phyloP scores from a whole-genome alignment of 2,329 filamentous ascomycete species.

The Paecilomyces formosus region DNA sequence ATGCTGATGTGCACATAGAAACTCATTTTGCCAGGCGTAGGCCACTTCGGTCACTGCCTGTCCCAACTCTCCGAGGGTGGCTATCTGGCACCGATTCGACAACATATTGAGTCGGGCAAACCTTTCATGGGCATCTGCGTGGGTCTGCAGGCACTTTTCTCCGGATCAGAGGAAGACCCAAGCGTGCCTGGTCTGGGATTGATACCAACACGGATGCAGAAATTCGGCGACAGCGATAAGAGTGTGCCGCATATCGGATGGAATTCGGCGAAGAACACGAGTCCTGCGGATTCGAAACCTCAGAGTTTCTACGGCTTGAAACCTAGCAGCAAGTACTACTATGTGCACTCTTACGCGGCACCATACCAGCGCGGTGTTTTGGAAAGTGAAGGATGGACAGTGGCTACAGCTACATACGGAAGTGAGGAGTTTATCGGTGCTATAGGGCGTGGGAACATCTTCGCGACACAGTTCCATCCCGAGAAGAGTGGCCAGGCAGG shows the following conservation, averaged over 20 bases:
- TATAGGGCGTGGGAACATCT: slow-evolving; percentile 73
- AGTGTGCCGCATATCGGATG: slow-evolving; percentile 98
- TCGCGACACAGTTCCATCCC: slow-evolving; percentile 94
- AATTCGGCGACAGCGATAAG: slow-evolving; percentile 71
- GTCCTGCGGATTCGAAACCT: slow-evolving; percentile 30
- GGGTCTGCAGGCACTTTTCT: slow-evolving; percentile 82
- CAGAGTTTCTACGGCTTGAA: slow-evolving; percentile 69
- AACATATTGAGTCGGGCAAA: slow-evolving; percentile 83
- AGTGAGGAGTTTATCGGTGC: slow-evolving; percentile 86
- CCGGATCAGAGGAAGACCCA: slow-evolving; percentile 73
- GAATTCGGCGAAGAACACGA: slow-evolving; percentile 69
- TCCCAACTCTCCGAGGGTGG: slow-evolving; percentile 73
- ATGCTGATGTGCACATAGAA: slow-evolving; percentile 48
- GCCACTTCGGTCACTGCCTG: slow-evolving; percentile 95
- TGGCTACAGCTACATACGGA: slow-evolving; percentile 87
- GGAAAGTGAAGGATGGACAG: slow-evolving; percentile 76
- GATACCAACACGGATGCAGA: slow-evolving; percentile 62
- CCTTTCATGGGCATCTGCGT: slow-evolving; percentile 98
- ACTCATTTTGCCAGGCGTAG: slow-evolving; percentile 92
- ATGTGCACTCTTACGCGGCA: slow-evolving; percentile 90
- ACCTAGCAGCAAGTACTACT: slow-evolving; percentile 91
- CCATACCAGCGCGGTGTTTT: slow-evolving; percentile 67
- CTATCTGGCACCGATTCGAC: slow-evolving; percentile 72
- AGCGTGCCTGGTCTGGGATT: slow-evolving; percentile 66
- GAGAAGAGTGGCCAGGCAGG: slow-evolving; percentile 94